phyloP scores from a whole-genome alignment of 2,329 filamentous ascomycete genomes.

The Beauveria sp. region DNA sequence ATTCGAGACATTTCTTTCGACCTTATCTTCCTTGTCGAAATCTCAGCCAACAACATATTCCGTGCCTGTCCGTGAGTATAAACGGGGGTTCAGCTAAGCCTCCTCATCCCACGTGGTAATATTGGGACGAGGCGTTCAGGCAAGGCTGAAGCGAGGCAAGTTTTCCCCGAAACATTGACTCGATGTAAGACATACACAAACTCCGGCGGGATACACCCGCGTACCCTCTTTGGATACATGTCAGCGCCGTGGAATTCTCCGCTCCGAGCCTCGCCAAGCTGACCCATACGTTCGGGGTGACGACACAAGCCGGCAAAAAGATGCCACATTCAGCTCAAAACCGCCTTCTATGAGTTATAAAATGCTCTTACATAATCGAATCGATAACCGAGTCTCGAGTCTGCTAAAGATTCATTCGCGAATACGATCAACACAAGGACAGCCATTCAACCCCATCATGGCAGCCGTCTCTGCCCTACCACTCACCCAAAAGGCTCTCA shows the following conservation, averaged over 20 bases:
- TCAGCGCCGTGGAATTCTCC: background rate
- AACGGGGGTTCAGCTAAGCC: background rate
- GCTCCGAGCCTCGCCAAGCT: background rate
- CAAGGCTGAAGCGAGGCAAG: background rate
- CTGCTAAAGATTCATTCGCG: no score
- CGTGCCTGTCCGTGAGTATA: background rate
- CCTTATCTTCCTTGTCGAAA: no score
- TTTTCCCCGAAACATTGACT: background rate
- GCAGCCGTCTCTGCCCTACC: background rate
- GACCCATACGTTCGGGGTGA: background rate
- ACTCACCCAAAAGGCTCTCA: background rate
- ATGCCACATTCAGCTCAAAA: background rate
- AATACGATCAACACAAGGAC: background rate
- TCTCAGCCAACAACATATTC: background rate
- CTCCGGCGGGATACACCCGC: background rate
- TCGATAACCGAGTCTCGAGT: no score
- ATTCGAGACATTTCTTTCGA: no score
- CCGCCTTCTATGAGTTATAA: background rate
- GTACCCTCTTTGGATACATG: background rate
- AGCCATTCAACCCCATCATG: background rate
- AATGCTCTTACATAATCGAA: background rate
- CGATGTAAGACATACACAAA: no score
- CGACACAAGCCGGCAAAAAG: background rate
- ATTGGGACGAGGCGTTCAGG: background rate
- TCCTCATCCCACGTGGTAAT: background rate